These are phyloP conservation scores for Conoideocrella luteorostrata DNA, from an alignment of 2,329 filamentous ascomycete genomes.

Conservation along the genomic window DNA sequence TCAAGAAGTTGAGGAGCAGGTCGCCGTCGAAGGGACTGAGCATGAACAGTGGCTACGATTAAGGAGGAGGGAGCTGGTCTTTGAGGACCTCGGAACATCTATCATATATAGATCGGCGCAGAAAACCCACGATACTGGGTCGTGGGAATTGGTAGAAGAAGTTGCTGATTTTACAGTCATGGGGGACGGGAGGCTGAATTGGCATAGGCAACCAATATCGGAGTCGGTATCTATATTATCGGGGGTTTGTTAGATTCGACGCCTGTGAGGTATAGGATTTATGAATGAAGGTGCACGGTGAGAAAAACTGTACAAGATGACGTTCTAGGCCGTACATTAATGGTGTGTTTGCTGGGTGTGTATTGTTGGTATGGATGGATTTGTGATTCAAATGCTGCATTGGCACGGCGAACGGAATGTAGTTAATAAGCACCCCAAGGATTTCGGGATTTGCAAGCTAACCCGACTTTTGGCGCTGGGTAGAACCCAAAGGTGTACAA, in stretches of 20 bases:
- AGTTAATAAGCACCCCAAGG: constrained; percentile 13
- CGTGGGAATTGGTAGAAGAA: constrained; percentile 34
- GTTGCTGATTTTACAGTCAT: constrained; percentile 24
- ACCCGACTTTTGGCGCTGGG: no score
- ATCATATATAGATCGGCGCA: constrained; percentile 31
- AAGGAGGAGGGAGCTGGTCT: constrained; percentile 29
- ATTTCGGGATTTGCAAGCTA: no score
- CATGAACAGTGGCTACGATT: constrained; percentile 34
- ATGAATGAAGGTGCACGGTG: no score
- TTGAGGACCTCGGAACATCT: constrained; percentile 30
- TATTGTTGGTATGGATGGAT: no score
- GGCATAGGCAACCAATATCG: constrained; percentile 30
- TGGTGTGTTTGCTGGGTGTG: no score
- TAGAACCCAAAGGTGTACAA: no score
- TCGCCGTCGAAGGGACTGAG: constrained; percentile 24
- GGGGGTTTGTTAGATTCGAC: constrained; percentile 19
- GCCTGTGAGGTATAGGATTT: no score
- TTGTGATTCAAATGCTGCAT: no score
- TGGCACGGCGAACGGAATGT: background rate
- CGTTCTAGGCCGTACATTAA: no score
- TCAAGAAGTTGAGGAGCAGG: constrained; percentile 26
- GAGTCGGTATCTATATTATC: constrained; percentile 24
- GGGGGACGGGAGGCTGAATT: constrained; percentile 24
- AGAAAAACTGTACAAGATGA: no score
- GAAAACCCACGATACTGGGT: constrained; percentile 22